phyloP scores from a whole-genome alignment of 352 stramenopile species.

The Phytophthora hybrid region DNA sequence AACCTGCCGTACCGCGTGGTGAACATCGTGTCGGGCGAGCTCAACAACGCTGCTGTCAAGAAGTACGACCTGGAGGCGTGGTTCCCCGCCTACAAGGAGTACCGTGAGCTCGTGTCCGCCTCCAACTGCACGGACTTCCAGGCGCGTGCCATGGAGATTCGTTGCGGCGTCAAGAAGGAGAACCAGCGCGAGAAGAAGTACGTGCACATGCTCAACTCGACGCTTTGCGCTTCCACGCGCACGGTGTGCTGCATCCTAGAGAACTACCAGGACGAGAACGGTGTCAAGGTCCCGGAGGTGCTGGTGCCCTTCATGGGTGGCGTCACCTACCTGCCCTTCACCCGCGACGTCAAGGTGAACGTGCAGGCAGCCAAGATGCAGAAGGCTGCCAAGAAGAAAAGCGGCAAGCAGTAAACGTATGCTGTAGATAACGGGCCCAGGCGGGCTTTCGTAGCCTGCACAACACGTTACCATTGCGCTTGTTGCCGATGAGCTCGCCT shows the following conservation, averaged over 20 bases:
- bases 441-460: slow-evolving; percentile 12
- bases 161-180: slow-evolving; percentile 96
- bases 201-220: slow-evolving; percentile 99
- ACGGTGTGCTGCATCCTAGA: slow-evolving; percentile 99
- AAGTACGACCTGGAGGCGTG: slow-evolving; percentile 99
- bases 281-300: slow-evolving; percentile 97
- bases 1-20: slow-evolving; percentile 99
- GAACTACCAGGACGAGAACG: slow-evolving; percentile 98
- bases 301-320: slow-evolving; percentile 99
- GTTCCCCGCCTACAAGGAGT: slow-evolving; percentile 99
- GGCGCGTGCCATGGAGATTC: slow-evolving; percentile 97
- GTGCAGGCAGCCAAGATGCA: slow-evolving; percentile 95
- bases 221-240: slow-evolving; percentile 97
- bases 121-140: slow-evolving; percentile 99
- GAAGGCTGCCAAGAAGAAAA: slow-evolving; percentile 95
- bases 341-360: slow-evolving; percentile 94
- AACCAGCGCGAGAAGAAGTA: slow-evolving; percentile 97
- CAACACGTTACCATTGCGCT: slow-evolving; percentile 37
- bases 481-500: slow-evolving; percentile 14
- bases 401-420: slow-evolving; percentile 62
- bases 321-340: slow-evolving; percentile 98
- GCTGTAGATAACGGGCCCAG: slow-evolving; percentile 37
- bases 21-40: slow-evolving; percentile 97
- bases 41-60: slow-evolving; percentile 99
- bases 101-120: slow-evolving; percentile 99